Evolutionary conservation across 257 asterid genomes (phyloP), one percentile per base, ranked within the genome.

Genomic region (Salvia splendens): DNA sequence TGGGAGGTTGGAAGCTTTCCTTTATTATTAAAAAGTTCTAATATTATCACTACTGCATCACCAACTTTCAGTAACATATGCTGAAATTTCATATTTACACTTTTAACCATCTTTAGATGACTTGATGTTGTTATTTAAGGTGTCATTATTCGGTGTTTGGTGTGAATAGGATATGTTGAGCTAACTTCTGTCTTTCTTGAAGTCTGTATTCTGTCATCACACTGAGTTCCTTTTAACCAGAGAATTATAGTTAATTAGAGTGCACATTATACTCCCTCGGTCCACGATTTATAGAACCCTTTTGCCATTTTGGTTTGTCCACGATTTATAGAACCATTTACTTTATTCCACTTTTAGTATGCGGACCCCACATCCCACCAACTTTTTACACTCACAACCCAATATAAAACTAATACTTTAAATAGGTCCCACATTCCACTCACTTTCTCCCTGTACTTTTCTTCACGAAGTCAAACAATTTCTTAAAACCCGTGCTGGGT

Each of bases 1-100:
- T 76, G 99, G 99, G 81, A 94, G 99, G 99, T 94, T 69, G 41
- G 71, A 40, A 46, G 54, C 71, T 71, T 75, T 72, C 71, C 80
- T 65, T 73, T 28, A 48, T 62, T 53, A 61, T 32, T 59, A 49
- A 1, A 68, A 59, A 45, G 46, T 65, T 66, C 55, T 58, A 32
- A 52, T 32, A 11, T 46, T 33, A 59, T 49, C 12, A 45, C 45
- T 77, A 58, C 50, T 9, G 47, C 35, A 69, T 63, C 41, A 36
- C 53, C 54, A 59, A 67, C 55, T 54, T 20, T 53, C 24, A 35
- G 8, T 32, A 17, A 50, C 15, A 12, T 49, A 33, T 50, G 28
- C 42, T 50, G 14, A 40, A 60, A 50, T 64, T 47, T 47, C 36
- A 61, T 28, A 42, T 43, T 49, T 10, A 62, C 61, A 55, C 63